Base-by-base conservation (phyloP, 116 monocot species). In the Trichopus zeylanicus region DNA sequence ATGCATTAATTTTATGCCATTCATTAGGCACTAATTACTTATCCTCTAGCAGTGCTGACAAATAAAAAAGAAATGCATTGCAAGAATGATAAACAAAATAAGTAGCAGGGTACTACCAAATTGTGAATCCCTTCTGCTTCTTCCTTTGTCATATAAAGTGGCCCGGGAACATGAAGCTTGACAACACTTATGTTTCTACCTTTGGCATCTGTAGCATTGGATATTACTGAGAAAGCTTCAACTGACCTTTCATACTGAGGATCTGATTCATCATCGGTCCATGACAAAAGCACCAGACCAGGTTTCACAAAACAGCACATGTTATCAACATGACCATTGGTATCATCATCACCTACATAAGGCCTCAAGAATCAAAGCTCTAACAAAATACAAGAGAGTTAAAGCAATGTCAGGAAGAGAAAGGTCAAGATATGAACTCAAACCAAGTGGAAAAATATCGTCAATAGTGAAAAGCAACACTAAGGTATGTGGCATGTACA, bases 241-340 rank as follows among this genome's bases (percentile, higher is more conserved):
- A 79, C 56, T 31, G 87, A 79, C 13, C 78, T 73, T 59, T 95
- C 78, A 68, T 95, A 84, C 46, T 90, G 95, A 61, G 87, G 91
- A 70, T 95, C 91, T 13, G 66, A 63, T 67, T 78, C 78, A 63
- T 95, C 95, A 65, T 95, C 79, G 15, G 87, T 95, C 95, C 95
- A 95, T 31, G 95, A 51, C 58, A 95, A 70, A 51, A 95, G 78
- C 11, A 94, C 86, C 31, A 70, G 47, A 22, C 80, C 86, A 61
- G 94, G 94, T 54, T 79, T 86, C 9, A 71, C 83, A 73, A 94
- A 94, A 56, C 94, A 94, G 66, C 94, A 94, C 56, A 94, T 76
- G 55, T 94, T 94, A 61, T 94, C 94, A 69, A 94, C 68, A 65
- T 94, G 94, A 38, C 94, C 94, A 57, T 94, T 86, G 61, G 94